Base-by-base conservation (phyloP, 352 stramenopile genomes). In the Phytophthora agathidicida region DNA sequence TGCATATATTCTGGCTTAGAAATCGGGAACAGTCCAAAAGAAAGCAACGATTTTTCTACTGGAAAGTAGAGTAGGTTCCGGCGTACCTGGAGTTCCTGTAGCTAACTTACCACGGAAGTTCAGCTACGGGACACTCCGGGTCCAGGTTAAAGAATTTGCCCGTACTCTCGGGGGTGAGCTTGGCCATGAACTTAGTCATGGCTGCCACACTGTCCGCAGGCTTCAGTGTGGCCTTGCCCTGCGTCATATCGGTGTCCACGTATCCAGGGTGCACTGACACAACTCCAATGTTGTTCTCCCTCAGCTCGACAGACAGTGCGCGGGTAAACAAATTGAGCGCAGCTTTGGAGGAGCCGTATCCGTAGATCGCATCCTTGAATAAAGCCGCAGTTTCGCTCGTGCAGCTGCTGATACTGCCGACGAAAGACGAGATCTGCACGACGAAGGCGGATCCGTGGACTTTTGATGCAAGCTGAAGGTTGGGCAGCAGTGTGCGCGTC, bases 321-420 rank as follows among this genome's bases (percentile, higher is more conserved):
- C 48, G 48, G 16, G 48, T 57, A 19, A 57, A 39, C 48, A 48
- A 48, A 20, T 56, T 56, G 26, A 56, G 47, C 2, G 35, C 83
- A 7, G 75, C 45, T 58, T 90, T 89, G 20, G 71, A 86, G 32
- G 77, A 68, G 20, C 66, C 67, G 47, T 92, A 89, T 7, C 67
- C 79, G 44, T 86, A 89, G 23, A 32, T 6, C 46, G 50, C n/a
- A 59, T 71, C 27, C 80, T 52, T 48, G 39, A 48, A 58, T 6
- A 26, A 31, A 19, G 14, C 28, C 5, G 28, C 17, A 47, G 35
- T 44, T 7, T 46, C 30, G 5, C 3, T 27, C 3, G 48, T 48
- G 24, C 47, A 37, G 30, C 57, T 67, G 13, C 32, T 33, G 38
- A 89, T 76, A 17, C 73, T 85, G 7, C 76, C 78, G 23, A 84